Percentiles rank a stretch among this genome's conserved stretches.
Evolutionary conservation across 257 asterid species (phyloP).

Genomic region (Lantana camara): DNA sequence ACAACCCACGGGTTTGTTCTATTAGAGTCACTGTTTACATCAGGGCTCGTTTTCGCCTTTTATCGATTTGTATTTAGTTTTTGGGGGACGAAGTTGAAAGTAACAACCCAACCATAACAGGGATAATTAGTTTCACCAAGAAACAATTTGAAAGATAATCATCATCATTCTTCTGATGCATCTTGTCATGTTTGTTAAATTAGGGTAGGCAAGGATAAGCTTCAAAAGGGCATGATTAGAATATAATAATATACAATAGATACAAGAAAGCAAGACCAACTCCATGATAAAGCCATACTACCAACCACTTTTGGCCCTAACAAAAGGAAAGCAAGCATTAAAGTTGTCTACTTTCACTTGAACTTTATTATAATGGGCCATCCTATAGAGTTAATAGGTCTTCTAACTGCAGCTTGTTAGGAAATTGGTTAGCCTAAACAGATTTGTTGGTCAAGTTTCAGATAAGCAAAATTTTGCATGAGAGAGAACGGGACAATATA

Average conservation of each 20-base stretch:
- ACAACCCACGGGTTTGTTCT: too few species aligned
- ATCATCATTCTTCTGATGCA: constrained; percentile 1
- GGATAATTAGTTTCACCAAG: constrained; percentile 27
- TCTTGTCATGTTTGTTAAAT: constrained; percentile 25
- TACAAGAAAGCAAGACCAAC: constrained; percentile 30
- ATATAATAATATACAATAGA: constrained; percentile 18
- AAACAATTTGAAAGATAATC: neutral
- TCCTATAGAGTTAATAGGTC: constrained; percentile 1
- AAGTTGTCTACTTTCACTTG: constrained; percentile 20
- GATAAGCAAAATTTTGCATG: constrained; percentile 14
- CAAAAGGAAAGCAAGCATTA: constrained; percentile 25
- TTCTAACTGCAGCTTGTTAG: constrained; percentile 29
- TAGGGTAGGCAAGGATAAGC: constrained; percentile 31
- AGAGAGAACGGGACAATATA: neutral
- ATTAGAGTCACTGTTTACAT: neutral
- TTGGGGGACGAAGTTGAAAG: constrained; percentile 23
- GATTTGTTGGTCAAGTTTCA: constrained; percentile 31
- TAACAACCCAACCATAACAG: constrained; percentile 27
- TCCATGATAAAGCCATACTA: constrained; percentile 48
- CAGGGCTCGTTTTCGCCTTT: too few species aligned
- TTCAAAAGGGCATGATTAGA: constrained; percentile 24
- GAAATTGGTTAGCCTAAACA: constrained; percentile 35
- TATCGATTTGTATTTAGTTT: neutral
- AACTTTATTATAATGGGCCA: constrained; percentile 26
- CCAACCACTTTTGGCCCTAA: constrained; percentile 41